A percentile compares a stretch with the other conserved stretches of the same genome.
These are phyloP conservation scores for Diplodia scrobiculata DNA, from an alignment of 2,329 filamentous ascomycete species.

Conservation along the genomic window DNA sequence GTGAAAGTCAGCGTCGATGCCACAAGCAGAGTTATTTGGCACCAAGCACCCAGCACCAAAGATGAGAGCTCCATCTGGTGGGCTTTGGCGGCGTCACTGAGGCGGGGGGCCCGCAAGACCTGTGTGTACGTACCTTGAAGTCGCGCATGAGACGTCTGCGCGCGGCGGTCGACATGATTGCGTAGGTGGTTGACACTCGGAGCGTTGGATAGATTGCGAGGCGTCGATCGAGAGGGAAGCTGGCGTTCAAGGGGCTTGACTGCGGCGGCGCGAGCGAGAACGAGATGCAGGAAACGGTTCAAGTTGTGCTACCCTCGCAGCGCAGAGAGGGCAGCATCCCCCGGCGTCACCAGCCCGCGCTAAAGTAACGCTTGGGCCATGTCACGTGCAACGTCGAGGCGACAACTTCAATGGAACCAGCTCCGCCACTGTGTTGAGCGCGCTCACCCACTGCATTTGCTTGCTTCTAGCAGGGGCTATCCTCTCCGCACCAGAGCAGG, in stretches of 20 bases:
- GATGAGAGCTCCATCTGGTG: background rate
- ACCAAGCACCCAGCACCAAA: background rate
- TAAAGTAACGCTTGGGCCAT: slow-evolving; percentile 13
- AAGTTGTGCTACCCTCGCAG: slow-evolving; percentile 24
- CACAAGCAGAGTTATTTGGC: background rate
- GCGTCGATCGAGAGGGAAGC: slow-evolving; percentile 25
- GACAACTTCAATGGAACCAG: background rate
- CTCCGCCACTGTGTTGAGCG: background rate
- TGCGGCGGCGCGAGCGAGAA: slow-evolving; percentile 17
- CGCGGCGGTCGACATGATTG: slow-evolving; percentile 84
- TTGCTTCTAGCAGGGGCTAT: background rate
- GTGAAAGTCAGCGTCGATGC: slow-evolving; percentile 55
- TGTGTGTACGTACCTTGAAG: slow-evolving; percentile 73
- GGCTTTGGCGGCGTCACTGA: slow-evolving; percentile 27
- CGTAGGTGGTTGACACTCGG: slow-evolving; percentile 24
- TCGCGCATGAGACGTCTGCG: slow-evolving; percentile 97
- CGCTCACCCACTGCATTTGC: background rate
- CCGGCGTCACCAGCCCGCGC: slow-evolving; percentile 20
- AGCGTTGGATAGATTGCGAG: slow-evolving; percentile 27
- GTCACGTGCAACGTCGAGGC: slow-evolving; percentile 1
- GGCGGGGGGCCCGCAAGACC: background rate
- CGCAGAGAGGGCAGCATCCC: slow-evolving; percentile 23
- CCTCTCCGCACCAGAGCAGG: background rate
- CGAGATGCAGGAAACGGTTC: slow-evolving; percentile 24
- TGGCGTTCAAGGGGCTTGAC: slow-evolving; percentile 25